Base-by-base conservation (phyloP, 2,329 filamentous ascomycete species). In the Nemania sp. region DNA sequence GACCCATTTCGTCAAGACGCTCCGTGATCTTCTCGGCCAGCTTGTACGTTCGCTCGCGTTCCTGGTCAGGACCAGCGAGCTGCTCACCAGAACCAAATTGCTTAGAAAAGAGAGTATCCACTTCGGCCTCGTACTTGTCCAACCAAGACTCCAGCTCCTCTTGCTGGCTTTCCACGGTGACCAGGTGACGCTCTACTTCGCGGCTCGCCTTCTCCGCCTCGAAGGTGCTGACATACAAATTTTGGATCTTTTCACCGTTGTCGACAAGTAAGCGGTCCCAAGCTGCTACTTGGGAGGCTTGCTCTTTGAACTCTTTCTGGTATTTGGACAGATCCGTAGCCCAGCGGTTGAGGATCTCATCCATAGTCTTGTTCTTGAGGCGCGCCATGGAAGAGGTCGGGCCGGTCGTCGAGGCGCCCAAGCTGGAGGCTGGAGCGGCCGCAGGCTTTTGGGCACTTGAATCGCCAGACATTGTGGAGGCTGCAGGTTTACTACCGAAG, bases 301-400 rank as follows among this genome's bases (percentile, higher is more conserved):
- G 91, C 28, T 88, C 82, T 69, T 95, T 91, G 76, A 97, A 99
- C 54, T 96, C 91, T 71, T 96, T 96, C 68, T 97, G 93, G 68
- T 99, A 97, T 68, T 96, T 95, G 48, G 91, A 89, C 44, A 99
- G 78, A 68, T 97, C 94, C 0, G 91, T 91, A 2, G 94, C 94
- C 94, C 94, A 99, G 26, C 91, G 86, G 3, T 91, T 97, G 61
- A 99, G 91, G 60, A 99, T 97, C 70, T 99, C 94, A 68, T 99
- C 94, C 89, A 99, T 97, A 0, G 93, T 96, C 76, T 96, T 97
- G 73, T 97, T 96, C 78, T 96, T 96, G 31, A 99, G 79, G 23
- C 94, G 88, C 3, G 93, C 94, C 66, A 95, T 85, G 52, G 91
- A 87, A 14, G 94, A 93, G 2, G 86, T 78, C 1, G 92, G 91